Evolutionary conservation across 805 yeast species (phyloP), one percentile per base, ranked within the genome.

Genomic region (Kodamaea restingae): DNA sequence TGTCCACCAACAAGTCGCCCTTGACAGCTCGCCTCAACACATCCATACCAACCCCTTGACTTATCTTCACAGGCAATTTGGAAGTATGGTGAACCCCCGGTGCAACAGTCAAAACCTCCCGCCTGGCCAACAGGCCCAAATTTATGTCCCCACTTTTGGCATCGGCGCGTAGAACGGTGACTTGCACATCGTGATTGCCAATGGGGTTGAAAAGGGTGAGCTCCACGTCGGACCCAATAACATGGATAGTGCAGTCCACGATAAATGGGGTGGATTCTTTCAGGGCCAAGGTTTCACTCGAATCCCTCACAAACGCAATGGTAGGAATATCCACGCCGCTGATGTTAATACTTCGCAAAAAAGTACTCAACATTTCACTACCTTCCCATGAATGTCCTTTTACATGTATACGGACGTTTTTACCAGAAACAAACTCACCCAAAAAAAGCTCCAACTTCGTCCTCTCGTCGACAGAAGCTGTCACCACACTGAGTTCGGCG

Each of bases 181-280:
- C 55, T n/a, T 56, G 48, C 1, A 75, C 55, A 11, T 65, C 71
- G n/a, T 65, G 53, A 48, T 80, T 78, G 4, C 45, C 40, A 1
- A 80, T 48, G 1, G 86, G 86, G 47, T 80, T 80, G 54, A 52
- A 75, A 0, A 78, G 60, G 0, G 71, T 69, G 40, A 80, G 50
- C 47, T 78, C 81, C 4, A 77, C 65, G 33, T 77, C 78, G 1
- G 80, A 73, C 0, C 73, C 60, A 58, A 78, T 58, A 3, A 80
- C 46, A 53, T 80, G 83, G 58, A 80, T 71, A 0, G 75, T 74
- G 4, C 76, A 66, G 11, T 67, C 71, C 1, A 73, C 38, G 5
- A 80, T 56, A 41, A 78, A 78, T 2, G 74, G 72, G 11, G 20
- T 18, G 25, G 18, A 4, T 11, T 30, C 46, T 41, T 17, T 30